Evolutionary conservation across 2,329 filamentous ascomycete species (phyloP).

Genomic region (Acrocalymma vagum): DNA sequence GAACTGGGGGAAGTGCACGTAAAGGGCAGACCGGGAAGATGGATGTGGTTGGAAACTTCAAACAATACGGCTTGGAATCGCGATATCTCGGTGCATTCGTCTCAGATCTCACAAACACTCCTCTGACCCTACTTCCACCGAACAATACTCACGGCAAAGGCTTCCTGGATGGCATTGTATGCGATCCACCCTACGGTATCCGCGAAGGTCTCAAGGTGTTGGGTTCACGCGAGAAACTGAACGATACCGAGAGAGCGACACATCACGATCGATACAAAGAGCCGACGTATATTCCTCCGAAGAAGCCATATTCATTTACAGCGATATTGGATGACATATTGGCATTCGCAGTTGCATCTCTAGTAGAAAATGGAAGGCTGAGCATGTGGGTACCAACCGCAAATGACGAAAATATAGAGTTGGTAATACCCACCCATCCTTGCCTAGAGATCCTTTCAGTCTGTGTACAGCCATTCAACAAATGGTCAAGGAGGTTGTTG

Average conservation of each 20-base stretch:
- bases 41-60: constrained; percentile 76
- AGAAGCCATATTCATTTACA: constrained; percentile 89
- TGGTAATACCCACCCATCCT: constrained; percentile 79
- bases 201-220: constrained; percentile 90
- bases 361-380: constrained; percentile 81
- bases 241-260: constrained; percentile 29
- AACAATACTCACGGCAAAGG: constrained; percentile 33
- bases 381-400: constrained; percentile 98
- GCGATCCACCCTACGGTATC: constrained; percentile 95
- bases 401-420: constrained; percentile 67
- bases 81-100: constrained; percentile 81
- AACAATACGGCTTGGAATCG: constrained; percentile 76
- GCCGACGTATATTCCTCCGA: constrained; percentile 79
- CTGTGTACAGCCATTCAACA: constrained; percentile 88
- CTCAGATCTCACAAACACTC: constrained; percentile 87
- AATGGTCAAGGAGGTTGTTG: constrained; percentile 89
- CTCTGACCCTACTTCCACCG: constrained; percentile 58
- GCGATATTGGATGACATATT: constrained; percentile 92
- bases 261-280: constrained; percentile 36
- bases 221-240: constrained; percentile 69
- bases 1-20: constrained; percentile 59
- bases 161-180: constrained; percentile 88
- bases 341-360: constrained; percentile 76
- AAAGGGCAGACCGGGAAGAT: constrained; percentile 52
- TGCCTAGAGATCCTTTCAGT: constrained; percentile 76